A percentile compares a stretch with the other conserved stretches of the same genome.
phyloP scores from a whole-genome alignment of 352 stramenopile species.

The Globisporangium solare region DNA sequence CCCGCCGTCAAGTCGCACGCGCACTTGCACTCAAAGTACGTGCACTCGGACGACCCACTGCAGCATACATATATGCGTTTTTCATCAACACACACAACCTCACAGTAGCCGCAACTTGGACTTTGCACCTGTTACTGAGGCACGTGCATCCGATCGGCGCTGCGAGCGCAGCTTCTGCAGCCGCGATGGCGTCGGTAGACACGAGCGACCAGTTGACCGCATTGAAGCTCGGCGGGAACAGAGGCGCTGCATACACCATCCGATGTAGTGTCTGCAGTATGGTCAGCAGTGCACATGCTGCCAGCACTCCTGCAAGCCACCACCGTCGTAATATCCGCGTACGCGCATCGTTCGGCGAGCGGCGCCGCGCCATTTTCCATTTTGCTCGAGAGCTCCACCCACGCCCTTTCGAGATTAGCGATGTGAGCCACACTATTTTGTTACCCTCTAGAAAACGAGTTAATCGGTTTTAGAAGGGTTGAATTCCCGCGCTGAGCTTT shows the following conservation, averaged over 20 bases:
- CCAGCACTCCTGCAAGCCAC: neutral
- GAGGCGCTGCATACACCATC: neutral
- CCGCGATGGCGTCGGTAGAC: constrained; percentile 21
- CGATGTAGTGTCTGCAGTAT: neutral
- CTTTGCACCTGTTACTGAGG: constrained; percentile 18
- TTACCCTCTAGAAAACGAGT: neutral
- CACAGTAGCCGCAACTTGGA: neutral
- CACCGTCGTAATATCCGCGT: neutral
- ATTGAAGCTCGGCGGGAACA: constrained; percentile 20
- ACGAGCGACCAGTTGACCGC: constrained; percentile 47
- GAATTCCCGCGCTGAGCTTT: constrained; percentile 8
- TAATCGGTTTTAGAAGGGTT: neutral
- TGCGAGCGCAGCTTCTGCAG: constrained; percentile 16
- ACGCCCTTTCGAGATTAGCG: neutral
- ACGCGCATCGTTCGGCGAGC: neutral
- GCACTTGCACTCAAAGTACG: constrained; percentile 39
- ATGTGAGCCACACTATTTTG: constrained; percentile 4
- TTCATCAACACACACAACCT: neutral
- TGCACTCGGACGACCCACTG: constrained; percentile 16
- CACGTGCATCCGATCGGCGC: constrained; percentile 39
- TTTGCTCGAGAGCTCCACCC: neutral
- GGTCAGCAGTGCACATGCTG: neutral
- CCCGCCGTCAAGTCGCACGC: constrained; percentile 42
- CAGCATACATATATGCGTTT: neutral
- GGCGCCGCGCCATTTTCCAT: neutral